Base-by-base conservation (phyloP, 805 yeast genomes). In the Blastobotrys attinorum region DNA sequence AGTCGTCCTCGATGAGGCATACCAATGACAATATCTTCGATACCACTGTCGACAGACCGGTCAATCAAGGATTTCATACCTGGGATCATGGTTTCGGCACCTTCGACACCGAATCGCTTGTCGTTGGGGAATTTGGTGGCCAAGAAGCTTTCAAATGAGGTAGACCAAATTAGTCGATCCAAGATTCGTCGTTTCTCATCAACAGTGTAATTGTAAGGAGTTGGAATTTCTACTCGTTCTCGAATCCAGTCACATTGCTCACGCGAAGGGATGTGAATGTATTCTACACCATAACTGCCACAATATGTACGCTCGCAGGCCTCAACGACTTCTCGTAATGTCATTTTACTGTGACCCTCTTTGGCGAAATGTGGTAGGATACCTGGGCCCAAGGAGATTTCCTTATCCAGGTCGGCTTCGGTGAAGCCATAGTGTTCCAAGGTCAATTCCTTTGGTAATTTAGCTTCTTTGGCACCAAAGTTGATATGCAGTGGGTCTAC, bases 1-100 rank as follows among this genome's bases (percentile, higher is more conserved):
- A 92, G 75, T 73, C 99, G 82, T 70, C 99, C 99, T 77, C 99
- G 85, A 70, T 92, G 99, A 43, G 99, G 97, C 97, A 92, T 92
- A 72, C 99, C 99, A 58, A 92, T 83, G 59, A 90, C 94, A 49
- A 92, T 81, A 64, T 90, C 97, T 69, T 89, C 96, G 42, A 90
- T 82, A 57, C 99, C 99, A 49, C 72, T 70, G 35, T 59, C 67
- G 40, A 89, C 97, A 37, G 96, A 76, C 54, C 88, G 81, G 68
- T 92, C 99, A 62, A 92, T 88, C 63, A 92, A 66, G 40, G 96
- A 83, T 73, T 92, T 92, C 75, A 92, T 81, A 72, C 97, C 98
- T 37, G 97, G 97, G 40, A 92, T 85, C 58, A 85, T 83, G 39
- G 95, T 74, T 71, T 92, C 99, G 52, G 95, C 95, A 72, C 99